These are phyloP conservation scores for Hepatocystis sp. DNA, from an alignment of 169 alveolate genomes.

Conservation along the genomic window DNA sequence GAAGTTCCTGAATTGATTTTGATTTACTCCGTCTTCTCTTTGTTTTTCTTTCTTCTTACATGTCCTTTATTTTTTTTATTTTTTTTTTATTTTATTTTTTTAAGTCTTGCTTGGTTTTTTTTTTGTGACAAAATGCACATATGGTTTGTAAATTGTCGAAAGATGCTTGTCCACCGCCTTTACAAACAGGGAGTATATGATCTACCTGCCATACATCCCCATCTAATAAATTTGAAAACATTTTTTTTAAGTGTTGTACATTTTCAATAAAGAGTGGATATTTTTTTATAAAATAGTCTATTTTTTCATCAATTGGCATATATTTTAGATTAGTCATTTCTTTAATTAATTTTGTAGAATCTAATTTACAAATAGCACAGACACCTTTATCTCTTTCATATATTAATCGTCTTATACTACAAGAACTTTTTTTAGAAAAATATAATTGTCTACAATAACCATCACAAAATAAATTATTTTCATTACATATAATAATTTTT, in stretches of 20 bases:
- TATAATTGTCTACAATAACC: slow-evolving; percentile 29
- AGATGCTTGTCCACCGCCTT: slow-evolving; percentile 64
- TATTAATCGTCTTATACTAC: slow-evolving; percentile 49
- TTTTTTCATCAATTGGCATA: slow-evolving; percentile 30
- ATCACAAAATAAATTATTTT: slow-evolving; percentile 44
- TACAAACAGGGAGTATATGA: slow-evolving; percentile 38
- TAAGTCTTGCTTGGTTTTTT: no score
- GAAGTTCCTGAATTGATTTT: neutral
- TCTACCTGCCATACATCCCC: slow-evolving; percentile 61
- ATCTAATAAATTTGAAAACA: slow-evolving; percentile 29
- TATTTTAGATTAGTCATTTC: slow-evolving; percentile 37
- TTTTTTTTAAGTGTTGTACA: slow-evolving; percentile 20
- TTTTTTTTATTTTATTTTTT: slow-evolving; percentile 23
- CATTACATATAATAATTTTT: slow-evolving; percentile 47
- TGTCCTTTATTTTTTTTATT: neutral
- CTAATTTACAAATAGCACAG: slow-evolving; percentile 35
- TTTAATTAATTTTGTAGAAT: slow-evolving; percentile 37
- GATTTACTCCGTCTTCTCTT: neutral
- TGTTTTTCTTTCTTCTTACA: neutral
- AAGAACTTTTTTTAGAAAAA: slow-evolving; percentile 56
- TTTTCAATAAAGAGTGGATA: slow-evolving; percentile 65
- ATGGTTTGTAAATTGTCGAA: slow-evolving; percentile 48
- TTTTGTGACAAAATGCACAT: slow-evolving; percentile 63
- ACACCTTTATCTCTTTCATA: slow-evolving; percentile 64
- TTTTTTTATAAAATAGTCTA: slow-evolving; percentile 34